phyloP scores from a whole-genome alignment of 345 rosid species.

The Heritiera fomes region DNA sequence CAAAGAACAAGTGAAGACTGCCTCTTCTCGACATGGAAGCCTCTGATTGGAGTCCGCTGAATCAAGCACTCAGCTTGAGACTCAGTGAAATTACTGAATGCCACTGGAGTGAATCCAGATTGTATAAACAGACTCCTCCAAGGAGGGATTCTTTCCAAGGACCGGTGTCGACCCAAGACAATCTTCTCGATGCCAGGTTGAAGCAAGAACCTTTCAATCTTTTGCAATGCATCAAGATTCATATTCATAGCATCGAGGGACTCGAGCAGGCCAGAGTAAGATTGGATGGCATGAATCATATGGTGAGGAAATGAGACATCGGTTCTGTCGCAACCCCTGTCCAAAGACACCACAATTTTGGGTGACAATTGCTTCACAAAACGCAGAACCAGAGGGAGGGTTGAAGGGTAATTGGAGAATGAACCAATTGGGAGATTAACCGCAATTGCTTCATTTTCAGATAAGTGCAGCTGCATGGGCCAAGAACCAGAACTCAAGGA shows the following conservation, averaged over 20 bases:
- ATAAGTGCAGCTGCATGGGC: conserved; percentile 29
- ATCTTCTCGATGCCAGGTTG: conserved; percentile 70
- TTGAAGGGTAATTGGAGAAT: conserved; percentile 53
- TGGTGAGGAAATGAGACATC: conserved; percentile 82
- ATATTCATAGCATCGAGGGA: conserved; percentile 83
- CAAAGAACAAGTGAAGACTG: conserved; percentile 75
- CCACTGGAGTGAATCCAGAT: conserved; percentile 62
- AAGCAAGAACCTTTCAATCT: conserved; percentile 78
- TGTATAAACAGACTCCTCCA: conserved; percentile 79
- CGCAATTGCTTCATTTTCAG: conserved; percentile 61
- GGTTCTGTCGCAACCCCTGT: conserved; percentile 73
- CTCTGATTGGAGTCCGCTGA: conserved; percentile 63
- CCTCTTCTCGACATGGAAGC: conserved; percentile 81
- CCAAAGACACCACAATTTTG: conserved; percentile 73
- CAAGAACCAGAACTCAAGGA: conserved; percentile 51
- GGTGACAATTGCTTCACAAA: conserved; percentile 79
- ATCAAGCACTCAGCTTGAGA: conserved; percentile 86
- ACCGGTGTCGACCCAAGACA: conserved; percentile 61
- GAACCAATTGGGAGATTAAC: conserved; percentile 69
- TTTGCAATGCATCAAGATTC: conserved; percentile 64
- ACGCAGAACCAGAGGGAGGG: conserved; percentile 59
- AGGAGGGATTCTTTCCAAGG: conserved; percentile 52
- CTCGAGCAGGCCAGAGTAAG: conserved; percentile 62
- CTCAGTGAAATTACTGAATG: conserved; percentile 77
- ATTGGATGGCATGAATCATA: conserved; percentile 64